Evolutionary conservation across 305 asterid species (phyloP), one percentile per base, ranked within the genome.

Genomic region (Withania somnifera): DNA sequence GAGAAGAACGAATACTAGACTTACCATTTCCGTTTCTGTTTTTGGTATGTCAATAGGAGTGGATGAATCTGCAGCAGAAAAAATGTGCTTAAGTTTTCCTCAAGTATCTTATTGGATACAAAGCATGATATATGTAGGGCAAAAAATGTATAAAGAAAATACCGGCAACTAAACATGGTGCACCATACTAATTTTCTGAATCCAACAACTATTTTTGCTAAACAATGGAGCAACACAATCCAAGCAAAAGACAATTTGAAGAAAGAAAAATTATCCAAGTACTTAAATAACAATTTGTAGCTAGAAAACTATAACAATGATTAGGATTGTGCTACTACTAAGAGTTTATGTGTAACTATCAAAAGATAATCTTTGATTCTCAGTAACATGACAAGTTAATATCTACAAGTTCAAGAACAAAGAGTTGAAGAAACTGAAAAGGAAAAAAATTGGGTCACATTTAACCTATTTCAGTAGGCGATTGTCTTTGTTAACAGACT

Each of bases 11-110:
- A 80, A 14, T 34, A 47, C 45, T 24, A 79, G 56, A 57, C 82
- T 79, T 75, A 36, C 82, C 82, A 5, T 24, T 57, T 11, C 83
- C 45, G 0, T 28, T 15, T 38, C 57, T 13, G 45, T 24, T 51
- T 63, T 66, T 60, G 78, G 17, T 8, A 47, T 60, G 15, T 80
- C 83, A 50, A 80, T 50, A 19, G 61, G 34, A 45, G 83, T 30
- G 11, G 57, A 7, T 28, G 78, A 64, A 63, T 80, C 83, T 80
- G 83, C 83, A 79, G 53, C 51, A 80, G 22, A 5, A 63, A 47
- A 42, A 61, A 28, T 61, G 42, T 47, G 79, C 42, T 7, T 47
- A 26, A 47, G 60, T 24, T 73, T 13, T 47, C 26, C 4, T 73
- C 10, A 2, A 47, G 42, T 47, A 73, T 3, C 57, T 24, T 11